These are phyloP conservation scores for Oryza nivara DNA, from an alignment of 176 grass and related monocot genomes.

Conservation along the genomic window DNA sequence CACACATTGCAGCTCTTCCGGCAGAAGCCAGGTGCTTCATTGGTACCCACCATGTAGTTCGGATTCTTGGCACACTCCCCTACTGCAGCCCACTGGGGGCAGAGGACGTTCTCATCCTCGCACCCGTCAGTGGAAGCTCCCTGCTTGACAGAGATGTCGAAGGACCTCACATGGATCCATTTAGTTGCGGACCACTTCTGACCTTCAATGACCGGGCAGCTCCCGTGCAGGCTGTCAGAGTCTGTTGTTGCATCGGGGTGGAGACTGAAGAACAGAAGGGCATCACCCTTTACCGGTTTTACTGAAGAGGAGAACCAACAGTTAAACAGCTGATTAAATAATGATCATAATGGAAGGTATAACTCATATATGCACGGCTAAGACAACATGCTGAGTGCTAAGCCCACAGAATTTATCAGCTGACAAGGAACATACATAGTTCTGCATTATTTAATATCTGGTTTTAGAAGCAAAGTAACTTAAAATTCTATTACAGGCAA, in stretches of 20 bases:
- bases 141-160: constrained; percentile 44
- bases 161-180: constrained; percentile 97
- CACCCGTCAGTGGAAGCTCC: constrained; percentile 39
- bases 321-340: constrained; percentile 17
- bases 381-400: too few species aligned
- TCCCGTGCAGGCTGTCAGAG: constrained; percentile 78
- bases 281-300: constrained; percentile 79
- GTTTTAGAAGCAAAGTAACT: constrained; percentile 12
- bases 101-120: constrained; percentile 66
- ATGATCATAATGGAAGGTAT: background rate
- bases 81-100: constrained; percentile 69
- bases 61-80: constrained; percentile 95
- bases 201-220: constrained; percentile 80
- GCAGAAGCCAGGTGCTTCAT: constrained; percentile 79
- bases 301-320: constrained; percentile 47
- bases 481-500: background rate
- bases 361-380: background rate
- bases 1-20: constrained; percentile 84
- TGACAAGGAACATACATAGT: background rate
- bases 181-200: constrained; percentile 96
- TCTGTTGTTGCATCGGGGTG: constrained; percentile 72
- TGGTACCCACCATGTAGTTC: constrained; percentile 81
- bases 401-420: background rate
- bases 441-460: background rate
- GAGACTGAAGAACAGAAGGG: constrained; percentile 90